Conservation (phyloP, 2,329 filamentous ascomycete genomes). For the Endocalyx cinctus region DNA sequence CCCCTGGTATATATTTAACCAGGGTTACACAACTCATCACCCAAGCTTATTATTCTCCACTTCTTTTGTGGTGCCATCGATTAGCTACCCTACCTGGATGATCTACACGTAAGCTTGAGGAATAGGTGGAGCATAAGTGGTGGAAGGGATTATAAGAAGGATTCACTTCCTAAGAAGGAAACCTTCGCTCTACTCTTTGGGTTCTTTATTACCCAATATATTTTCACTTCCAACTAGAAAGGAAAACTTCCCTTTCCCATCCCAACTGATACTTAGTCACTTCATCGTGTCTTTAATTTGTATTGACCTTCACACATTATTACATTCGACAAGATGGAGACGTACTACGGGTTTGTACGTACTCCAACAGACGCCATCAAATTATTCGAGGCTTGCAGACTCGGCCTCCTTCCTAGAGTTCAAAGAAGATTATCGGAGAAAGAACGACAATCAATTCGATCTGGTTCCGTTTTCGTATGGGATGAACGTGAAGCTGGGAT, state of each 20-base stretch:
- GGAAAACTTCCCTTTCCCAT: no score
- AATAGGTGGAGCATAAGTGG: slow-evolving; percentile 22
- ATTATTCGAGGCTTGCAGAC: slow-evolving; percentile 92
- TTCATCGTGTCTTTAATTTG: no score
- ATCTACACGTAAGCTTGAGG: slow-evolving; percentile 19
- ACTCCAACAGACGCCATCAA: slow-evolving; percentile 97
- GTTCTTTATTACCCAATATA: no score
- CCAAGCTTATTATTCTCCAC: slow-evolving; percentile 15
- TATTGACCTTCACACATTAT: no score
- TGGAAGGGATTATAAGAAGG: slow-evolving; percentile 20
- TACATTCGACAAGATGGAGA: slow-evolving; percentile 70
- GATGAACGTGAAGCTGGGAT: slow-evolving; percentile 97
- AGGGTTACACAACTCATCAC: slow-evolving; percentile 12
- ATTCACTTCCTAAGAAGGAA: slow-evolving; percentile 14
- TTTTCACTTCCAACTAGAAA: no score
- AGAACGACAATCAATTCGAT: slow-evolving; percentile 91
- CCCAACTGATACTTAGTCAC: no score
- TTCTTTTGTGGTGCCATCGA: slow-evolving; percentile 10
- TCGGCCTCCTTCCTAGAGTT: slow-evolving; percentile 84
- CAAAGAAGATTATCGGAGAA: slow-evolving; percentile 93
- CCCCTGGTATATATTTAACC: slow-evolving; percentile 9
- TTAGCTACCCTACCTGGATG: slow-evolving; percentile 20
- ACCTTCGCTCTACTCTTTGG: no score
- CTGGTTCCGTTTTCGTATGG: slow-evolving; percentile 99
- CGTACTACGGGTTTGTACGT: slow-evolving; percentile 90